Evolutionary conservation across 805 yeast genomes (phyloP).

Genomic region (Saturnispora hagleri): DNA sequence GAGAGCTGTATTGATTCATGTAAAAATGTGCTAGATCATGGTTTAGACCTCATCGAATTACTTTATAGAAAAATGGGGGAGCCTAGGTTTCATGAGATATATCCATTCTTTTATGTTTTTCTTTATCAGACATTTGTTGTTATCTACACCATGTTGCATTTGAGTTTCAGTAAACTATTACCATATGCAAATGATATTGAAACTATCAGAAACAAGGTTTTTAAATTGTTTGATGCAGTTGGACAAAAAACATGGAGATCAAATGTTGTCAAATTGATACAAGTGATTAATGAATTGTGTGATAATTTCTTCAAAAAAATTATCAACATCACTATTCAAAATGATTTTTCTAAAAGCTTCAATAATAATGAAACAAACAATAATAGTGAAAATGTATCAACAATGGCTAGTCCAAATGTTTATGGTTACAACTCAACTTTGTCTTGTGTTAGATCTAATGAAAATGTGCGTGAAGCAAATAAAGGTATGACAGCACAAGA

Average conservation of each 20-base stretch:
- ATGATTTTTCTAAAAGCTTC: conserved; percentile 3
- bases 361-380: neutral
- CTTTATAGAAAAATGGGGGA: conserved; percentile 23
- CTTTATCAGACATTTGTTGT: conserved; percentile 45
- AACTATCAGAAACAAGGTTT: conserved; percentile 21
- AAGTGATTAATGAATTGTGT: conserved; percentile 26
- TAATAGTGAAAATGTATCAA: neutral
- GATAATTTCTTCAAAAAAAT: conserved; percentile 21
- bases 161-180: conserved; percentile 28
- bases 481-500: conserved; percentile 2
- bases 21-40: conserved; percentile 30
- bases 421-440: neutral
- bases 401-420: neutral
- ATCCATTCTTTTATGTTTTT: conserved; percentile 41
- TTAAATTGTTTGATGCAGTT: conserved; percentile 24
- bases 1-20: conserved; percentile 32
- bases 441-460: neutral
- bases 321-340: neutral
- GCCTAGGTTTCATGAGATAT: conserved; percentile 28
- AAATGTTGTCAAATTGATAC: conserved; percentile 25
- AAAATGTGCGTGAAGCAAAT: neutral
- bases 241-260: conserved; percentile 23
- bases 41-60: conserved; percentile 27
- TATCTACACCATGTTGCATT: conserved; percentile 38
- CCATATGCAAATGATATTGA: conserved; percentile 21